Evolutionary conservation across 495 filamentous ascomycete species (phyloP).

Genomic region (Neurospora hispaniola): DNA sequence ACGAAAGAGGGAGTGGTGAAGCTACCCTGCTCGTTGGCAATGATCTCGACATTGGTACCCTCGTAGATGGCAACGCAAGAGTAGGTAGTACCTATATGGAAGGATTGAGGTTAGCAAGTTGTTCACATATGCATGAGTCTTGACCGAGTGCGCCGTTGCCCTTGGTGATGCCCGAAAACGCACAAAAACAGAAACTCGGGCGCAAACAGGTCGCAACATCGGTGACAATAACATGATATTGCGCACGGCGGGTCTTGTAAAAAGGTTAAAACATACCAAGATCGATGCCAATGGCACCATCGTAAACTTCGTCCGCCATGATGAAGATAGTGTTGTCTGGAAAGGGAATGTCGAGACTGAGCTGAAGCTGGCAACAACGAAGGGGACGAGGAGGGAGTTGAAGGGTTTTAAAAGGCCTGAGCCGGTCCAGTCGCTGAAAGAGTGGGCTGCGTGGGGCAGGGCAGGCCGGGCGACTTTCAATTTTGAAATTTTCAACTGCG

Average conservation of each 20-base stretch:
- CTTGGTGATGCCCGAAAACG: background rate
- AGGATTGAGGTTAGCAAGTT: slow-evolving; percentile 6
- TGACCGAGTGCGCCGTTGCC: slow-evolving; percentile 5
- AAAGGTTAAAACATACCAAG: slow-evolving; percentile 54
- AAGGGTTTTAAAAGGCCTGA: background rate
- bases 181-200: background rate
- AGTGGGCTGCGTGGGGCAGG: slow-evolving; percentile 24
- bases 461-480: slow-evolving; percentile 13
- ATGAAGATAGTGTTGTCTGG: slow-evolving; percentile 12
- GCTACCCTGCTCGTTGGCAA: slow-evolving; percentile 99
- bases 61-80: slow-evolving; percentile 99
- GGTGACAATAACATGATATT: background rate
- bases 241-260: background rate
- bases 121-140: background rate
- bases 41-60: slow-evolving; percentile 98
- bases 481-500: slow-evolving; percentile 24
- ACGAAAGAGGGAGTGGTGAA: slow-evolving; percentile 98
- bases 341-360: slow-evolving; percentile 9
- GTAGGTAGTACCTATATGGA: slow-evolving; percentile 78
- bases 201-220: background rate
- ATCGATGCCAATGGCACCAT: slow-evolving; percentile 99
- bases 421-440: background rate
- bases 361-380: slow-evolving; percentile 19
- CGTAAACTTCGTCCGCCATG: slow-evolving; percentile 93
- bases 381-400: slow-evolving; percentile 9